Conservation (phyloP, 495 filamentous ascomycete species). For the Lasiosphaeria hispida region DNA sequence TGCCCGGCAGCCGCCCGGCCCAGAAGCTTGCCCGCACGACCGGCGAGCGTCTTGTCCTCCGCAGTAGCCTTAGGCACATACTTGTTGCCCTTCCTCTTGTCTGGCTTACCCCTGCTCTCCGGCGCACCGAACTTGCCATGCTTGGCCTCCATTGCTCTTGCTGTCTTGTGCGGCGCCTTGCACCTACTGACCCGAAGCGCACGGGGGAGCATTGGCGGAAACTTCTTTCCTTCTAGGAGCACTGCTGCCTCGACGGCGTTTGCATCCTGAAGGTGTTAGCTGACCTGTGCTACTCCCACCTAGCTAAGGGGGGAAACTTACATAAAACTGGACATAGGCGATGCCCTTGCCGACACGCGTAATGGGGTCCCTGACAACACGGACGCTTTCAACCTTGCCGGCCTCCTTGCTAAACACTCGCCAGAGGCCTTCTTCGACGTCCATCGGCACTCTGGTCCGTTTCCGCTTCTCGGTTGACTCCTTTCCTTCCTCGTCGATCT, state of each 20-base stretch:
- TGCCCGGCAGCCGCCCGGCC: conserved; percentile 73
- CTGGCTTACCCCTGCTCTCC: conserved; percentile 12
- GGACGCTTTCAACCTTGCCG: conserved; percentile 86
- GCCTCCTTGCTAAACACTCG: conserved; percentile 69
- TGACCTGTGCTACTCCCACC: neutral
- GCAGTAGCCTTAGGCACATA: conserved; percentile 64
- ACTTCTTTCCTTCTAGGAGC: conserved; percentile 82
- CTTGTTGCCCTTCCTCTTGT: conserved; percentile 35
- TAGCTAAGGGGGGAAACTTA: conserved; percentile 26
- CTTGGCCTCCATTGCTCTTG: conserved; percentile 43
- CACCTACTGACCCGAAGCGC: conserved; percentile 83
- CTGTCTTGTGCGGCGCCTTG: conserved; percentile 71
- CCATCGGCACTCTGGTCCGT: conserved; percentile 67
- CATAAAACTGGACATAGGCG: conserved; percentile 93
- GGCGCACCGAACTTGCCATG: neutral
- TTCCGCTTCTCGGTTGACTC: conserved; percentile 57
- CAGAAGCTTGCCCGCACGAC: conserved; percentile 78
- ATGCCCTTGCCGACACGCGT: conserved; percentile 96
- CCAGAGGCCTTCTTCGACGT: conserved; percentile 96
- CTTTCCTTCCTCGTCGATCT: conserved; percentile 51
- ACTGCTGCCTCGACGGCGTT: conserved; percentile 88
- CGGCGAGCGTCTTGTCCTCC: conserved; percentile 68
- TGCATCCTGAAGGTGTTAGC: conserved; percentile 53
- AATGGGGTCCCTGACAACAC: conserved; percentile 83
- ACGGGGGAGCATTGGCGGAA: conserved; percentile 86